A percentile compares a stretch with the other conserved stretches of the same genome.
These are phyloP conservation scores for Calonectria fujianensis DNA, from an alignment of 2,329 filamentous ascomycete species.

Conservation along the genomic window DNA sequence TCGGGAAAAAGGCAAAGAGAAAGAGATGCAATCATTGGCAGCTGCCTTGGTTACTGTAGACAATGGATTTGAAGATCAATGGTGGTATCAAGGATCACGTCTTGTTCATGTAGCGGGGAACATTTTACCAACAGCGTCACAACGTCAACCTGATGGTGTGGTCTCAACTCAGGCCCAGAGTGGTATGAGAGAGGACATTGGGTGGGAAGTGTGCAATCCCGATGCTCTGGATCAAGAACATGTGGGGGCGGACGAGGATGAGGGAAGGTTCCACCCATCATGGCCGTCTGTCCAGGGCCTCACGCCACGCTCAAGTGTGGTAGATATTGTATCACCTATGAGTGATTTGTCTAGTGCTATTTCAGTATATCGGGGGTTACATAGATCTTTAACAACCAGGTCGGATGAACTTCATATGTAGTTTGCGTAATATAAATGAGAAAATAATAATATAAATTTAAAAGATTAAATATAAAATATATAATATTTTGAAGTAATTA, in stretches of 20 bases:
- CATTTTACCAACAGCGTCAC: conserved; percentile 44
- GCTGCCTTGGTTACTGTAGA: conserved; percentile 74
- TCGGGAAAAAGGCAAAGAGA: conserved; percentile 47
- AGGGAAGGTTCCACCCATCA: conserved; percentile 32
- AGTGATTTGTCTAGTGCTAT: conserved; percentile 53
- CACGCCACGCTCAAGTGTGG: conserved; percentile 47
- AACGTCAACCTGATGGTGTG: conserved; percentile 28
- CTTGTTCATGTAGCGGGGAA: conserved; percentile 52
- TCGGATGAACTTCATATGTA: conserved; percentile 54
- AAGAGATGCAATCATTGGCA: conserved; percentile 69
- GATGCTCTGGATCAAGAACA: conserved; percentile 2
- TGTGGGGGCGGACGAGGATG: background rate
- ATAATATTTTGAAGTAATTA: no score
- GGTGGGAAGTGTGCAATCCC: conserved; percentile 46
- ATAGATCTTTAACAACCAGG: conserved; percentile 52
- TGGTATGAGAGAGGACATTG: conserved; percentile 37
- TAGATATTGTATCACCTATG: conserved; percentile 52
- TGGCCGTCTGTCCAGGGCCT: conserved; percentile 41
- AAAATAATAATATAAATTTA: no score
- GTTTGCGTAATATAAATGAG: background rate
- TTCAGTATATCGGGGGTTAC: conserved; percentile 47
- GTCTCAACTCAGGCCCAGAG: conserved; percentile 39
- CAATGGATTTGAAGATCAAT: conserved; percentile 75
- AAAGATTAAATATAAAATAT: no score
- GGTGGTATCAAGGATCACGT: conserved; percentile 71